Evolutionary conservation across 179 eudicot species (phyloP), one percentile per base, ranked within the genome.

Genomic region (Amaranthus tricolor): DNA sequence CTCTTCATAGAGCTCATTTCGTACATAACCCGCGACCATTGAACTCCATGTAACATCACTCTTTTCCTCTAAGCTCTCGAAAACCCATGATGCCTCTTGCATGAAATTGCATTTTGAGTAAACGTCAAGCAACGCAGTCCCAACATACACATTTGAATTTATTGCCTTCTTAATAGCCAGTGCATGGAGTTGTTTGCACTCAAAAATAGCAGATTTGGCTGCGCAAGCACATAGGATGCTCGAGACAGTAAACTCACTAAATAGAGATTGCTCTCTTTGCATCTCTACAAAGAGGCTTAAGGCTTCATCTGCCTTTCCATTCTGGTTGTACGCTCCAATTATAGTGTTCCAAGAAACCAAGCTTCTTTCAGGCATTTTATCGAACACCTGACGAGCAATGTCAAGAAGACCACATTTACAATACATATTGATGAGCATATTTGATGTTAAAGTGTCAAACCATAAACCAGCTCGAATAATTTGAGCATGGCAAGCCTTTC

Each of bases 301-400:
- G 9, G 89, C 89, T 68, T 71, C 85, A 55, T 82, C 82, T 24
- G 79, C 82, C 45, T 76, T 53, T 21, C 87, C 82, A 19, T 79
- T 85, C 74, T 72, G 82, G 74, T 88, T 79, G 70, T 83, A 88
- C 5, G 92, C 75, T 31, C 89, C 92, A 56, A 91, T 88, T 78
- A 91, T 82, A 43, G 94, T 91, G 60, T 88, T 91, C 97, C 97
- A 91, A 15, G 97, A 89, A 83, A 91, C 91, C 44, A 83, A 62
- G 62, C 74, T 86, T 73, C 88, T 73, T 15, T 82, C 60, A 60
- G 85, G 84, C 89, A 88, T 91, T 82, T 83, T 77, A 72, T 89
- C 94, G 75, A 91, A 91, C 87, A 89, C 85, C 15, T 71, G 70
- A n/a, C 92, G 92, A 0, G 89, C 88, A 47, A 67, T 66, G 5